A percentile compares a stretch with the other conserved stretches of the same genome.
Conservation (phyloP, 495 filamentous ascomycete genomes). For the Thermothielavioides terrestris region DNA sequence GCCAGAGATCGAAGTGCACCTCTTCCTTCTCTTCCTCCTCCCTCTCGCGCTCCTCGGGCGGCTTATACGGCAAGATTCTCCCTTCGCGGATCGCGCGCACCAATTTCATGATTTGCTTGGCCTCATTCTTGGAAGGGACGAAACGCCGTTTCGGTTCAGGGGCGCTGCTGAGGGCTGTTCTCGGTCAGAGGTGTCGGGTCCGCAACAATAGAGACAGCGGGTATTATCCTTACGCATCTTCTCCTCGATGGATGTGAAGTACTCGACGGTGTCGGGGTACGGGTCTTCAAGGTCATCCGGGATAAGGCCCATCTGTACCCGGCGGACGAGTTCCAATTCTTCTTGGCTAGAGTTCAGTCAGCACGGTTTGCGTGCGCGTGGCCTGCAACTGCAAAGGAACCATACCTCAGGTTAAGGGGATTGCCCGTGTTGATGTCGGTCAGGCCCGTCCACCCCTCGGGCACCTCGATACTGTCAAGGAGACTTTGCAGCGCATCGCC, state of each 20-base stretch:
- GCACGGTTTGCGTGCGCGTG: neutral
- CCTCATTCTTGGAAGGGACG: slow-evolving; percentile 95
- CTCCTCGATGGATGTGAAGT: slow-evolving; percentile 82
- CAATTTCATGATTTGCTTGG: slow-evolving; percentile 95
- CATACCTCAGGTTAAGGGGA: slow-evolving; percentile 59
- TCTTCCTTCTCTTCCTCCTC: slow-evolving; percentile 60
- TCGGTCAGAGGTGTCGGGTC: slow-evolving; percentile 4
- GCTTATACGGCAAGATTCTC: slow-evolving; percentile 83
- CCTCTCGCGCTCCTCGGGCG: slow-evolving; percentile 64
- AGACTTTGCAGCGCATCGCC: slow-evolving; percentile 90
- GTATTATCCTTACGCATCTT: slow-evolving; percentile 54
- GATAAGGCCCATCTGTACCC: slow-evolving; percentile 84
- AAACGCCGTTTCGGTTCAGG: slow-evolving; percentile 95
- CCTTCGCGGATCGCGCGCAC: slow-evolving; percentile 93
- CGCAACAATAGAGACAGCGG: neutral
- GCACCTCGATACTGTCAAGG: slow-evolving; percentile 93
- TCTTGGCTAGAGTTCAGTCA: slow-evolving; percentile 47
- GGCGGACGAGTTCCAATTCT: slow-evolving; percentile 79
- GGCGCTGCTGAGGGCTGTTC: slow-evolving; percentile 64
- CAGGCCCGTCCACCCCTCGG: slow-evolving; percentile 94
- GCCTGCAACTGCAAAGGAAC: neutral
- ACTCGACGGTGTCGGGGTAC: slow-evolving; percentile 86
- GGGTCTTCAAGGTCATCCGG: slow-evolving; percentile 83
- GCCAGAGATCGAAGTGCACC: slow-evolving; percentile 81
- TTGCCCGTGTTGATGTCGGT: slow-evolving; percentile 90